These are phyloP conservation scores for Tolypocladium sp. DNA, from an alignment of 2,329 filamentous ascomycete species.

Conservation along the genomic window DNA sequence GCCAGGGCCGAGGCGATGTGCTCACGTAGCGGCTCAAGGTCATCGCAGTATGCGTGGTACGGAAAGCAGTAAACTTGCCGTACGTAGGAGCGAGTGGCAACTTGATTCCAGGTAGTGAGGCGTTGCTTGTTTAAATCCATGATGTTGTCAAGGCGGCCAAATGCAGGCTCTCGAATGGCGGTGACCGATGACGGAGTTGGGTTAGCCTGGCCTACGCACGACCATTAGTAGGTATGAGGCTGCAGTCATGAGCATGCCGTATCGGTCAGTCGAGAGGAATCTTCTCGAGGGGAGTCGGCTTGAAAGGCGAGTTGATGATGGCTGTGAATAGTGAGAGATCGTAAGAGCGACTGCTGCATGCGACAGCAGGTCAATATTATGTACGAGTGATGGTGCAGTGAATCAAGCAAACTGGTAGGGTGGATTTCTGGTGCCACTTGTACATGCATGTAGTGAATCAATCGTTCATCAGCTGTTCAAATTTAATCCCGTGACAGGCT, in stretches of 20 bases:
- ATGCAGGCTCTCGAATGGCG: not conserved
- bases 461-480: not conserved
- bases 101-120: constrained; percentile 8
- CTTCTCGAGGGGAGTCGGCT: no score
- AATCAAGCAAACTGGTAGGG: not conserved
- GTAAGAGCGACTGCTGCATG: not conserved
- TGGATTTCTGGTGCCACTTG: not conserved
- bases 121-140: not conserved
- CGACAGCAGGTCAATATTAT: not conserved
- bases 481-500: not conserved
- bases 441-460: not conserved
- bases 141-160: not conserved
- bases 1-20: constrained; percentile 1
- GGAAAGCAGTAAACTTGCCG: constrained; percentile 10
- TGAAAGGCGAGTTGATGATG: not conserved
- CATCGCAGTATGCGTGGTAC: not conserved
- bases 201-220: not conserved
- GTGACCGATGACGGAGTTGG: no score
- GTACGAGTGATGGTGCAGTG: not conserved
- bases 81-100: constrained; percentile 7
- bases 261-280: not conserved
- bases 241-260: not conserved
- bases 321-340: no score
- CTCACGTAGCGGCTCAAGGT: constrained; percentile 1
- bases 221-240: not conserved